phyloP scores from a whole-genome alignment of 2,329 filamentous ascomycete species.

The Sordariomycetes sp. region DNA sequence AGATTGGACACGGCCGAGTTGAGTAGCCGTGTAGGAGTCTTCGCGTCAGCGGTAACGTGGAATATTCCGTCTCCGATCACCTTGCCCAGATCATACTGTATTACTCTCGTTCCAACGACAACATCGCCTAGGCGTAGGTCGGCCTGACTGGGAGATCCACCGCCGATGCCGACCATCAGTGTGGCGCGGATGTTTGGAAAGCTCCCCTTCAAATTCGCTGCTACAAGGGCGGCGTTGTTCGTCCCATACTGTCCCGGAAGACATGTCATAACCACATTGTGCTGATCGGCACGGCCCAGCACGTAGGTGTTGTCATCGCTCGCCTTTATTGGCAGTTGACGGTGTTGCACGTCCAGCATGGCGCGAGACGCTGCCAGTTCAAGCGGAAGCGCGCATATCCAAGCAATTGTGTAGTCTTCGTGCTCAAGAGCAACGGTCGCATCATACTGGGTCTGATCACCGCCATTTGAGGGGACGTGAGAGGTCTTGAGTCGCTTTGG shows the following conservation, averaged over 20 bases:
- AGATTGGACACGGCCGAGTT: neutral
- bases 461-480: no score
- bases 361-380: constrained; percentile 9
- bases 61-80: neutral
- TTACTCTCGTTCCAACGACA: constrained; percentile 10
- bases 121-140: constrained; percentile 13
- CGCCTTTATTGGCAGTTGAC: neutral
- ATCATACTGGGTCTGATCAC: no score
- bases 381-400: constrained; percentile 10
- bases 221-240: constrained; percentile 7
- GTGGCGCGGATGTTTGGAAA: constrained; percentile 7
- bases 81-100: constrained; percentile 10
- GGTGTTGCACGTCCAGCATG: constrained; percentile 10
- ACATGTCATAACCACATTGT: constrained; percentile 10
- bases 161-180: constrained; percentile 18
- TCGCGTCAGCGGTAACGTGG: neutral
- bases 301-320: constrained; percentile 9
- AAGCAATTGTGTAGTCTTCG: constrained; percentile 10
- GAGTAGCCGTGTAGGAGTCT: neutral
- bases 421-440: no score
- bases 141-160: constrained; percentile 10
- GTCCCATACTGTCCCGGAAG: constrained; percentile 9
- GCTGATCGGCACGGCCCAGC: constrained; percentile 5
- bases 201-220: constrained; percentile 5
- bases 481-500: no score